These are phyloP conservation scores for Annulohypoxylon moriforme DNA, from an alignment of 495 filamentous ascomycete species.

Conservation along the genomic window DNA sequence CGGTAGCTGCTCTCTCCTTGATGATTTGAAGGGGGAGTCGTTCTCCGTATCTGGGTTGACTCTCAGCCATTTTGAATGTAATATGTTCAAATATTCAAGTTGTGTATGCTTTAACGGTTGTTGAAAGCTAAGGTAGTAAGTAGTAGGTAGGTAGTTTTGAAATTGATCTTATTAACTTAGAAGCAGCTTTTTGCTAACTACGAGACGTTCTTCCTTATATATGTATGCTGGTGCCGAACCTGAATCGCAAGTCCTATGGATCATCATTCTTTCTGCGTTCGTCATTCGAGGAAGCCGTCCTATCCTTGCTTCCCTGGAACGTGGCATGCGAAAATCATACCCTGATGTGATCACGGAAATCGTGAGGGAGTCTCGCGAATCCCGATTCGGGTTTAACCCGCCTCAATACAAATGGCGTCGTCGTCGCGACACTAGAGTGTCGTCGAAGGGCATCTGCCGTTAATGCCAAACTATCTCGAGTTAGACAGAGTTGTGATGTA, in stretches of 20 bases:
- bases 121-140: not conserved
- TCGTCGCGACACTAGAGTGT: not conserved
- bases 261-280: not conserved
- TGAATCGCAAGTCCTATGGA: no score
- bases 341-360: slow-evolving; percentile 4
- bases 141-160: not conserved
- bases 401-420: not conserved
- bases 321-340: slow-evolving; percentile 12
- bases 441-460: not conserved
- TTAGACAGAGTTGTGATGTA: slow-evolving; percentile 3
- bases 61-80: slow-evolving; percentile 12
- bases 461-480: not conserved
- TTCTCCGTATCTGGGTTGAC: slow-evolving; percentile 22
- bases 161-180: not conserved
- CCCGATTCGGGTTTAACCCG: not conserved
- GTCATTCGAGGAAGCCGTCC: not conserved
- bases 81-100: not conserved
- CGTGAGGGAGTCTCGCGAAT: slow-evolving; percentile 4
- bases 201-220: not conserved
- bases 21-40: slow-evolving; percentile 56
- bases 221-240: no score
- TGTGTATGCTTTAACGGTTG: not conserved
- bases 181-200: no score
- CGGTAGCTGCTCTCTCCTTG: slow-evolving; percentile 56
- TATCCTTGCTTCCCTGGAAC: not conserved